Evolutionary conservation across 2,329 filamentous ascomycete species (phyloP).

Genomic region (Sarocladium brachiariae): DNA sequence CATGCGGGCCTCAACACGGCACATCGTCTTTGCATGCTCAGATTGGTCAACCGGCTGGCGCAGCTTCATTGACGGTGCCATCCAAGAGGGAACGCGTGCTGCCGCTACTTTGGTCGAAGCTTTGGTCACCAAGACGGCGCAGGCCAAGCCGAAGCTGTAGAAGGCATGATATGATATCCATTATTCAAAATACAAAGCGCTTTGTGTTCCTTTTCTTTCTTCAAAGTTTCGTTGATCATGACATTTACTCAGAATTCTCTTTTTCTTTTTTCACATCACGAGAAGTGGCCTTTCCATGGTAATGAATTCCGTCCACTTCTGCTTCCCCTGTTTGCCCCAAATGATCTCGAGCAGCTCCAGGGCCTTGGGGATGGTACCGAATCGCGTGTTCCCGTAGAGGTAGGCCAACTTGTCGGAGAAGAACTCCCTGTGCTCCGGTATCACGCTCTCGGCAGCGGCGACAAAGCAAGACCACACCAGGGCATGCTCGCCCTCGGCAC

Average conservation of each 20-base stretch:
- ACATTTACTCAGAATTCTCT: no score
- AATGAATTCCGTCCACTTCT: slow-evolving; percentile 5
- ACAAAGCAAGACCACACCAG: slow-evolving; percentile 12
- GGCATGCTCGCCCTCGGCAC: slow-evolving; percentile 2
- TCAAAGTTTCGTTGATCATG: no score
- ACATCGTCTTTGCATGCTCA: slow-evolving; percentile 36
- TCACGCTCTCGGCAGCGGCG: slow-evolving; percentile 8
- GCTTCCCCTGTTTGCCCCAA: background rate
- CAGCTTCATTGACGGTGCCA: slow-evolving; percentile 43
- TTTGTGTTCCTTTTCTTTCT: background rate
- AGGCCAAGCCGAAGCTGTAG: slow-evolving; percentile 3
- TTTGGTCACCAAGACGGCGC: slow-evolving; percentile 12
- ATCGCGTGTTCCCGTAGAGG: slow-evolving; percentile 9
- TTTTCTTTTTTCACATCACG: background rate
- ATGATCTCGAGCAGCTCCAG: slow-evolving; percentile 9
- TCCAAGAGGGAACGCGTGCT: slow-evolving; percentile 33
- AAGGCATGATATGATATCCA: background rate
- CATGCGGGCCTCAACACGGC: slow-evolving; percentile 34
- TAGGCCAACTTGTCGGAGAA: slow-evolving; percentile 1
- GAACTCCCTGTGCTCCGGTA: background rate
- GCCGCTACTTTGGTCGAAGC: slow-evolving; percentile 18
- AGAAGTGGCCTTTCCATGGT: slow-evolving; percentile 1
- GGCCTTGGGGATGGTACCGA: slow-evolving; percentile 8
- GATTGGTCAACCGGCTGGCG: slow-evolving; percentile 44
- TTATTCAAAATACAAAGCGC: background rate